Base-by-base conservation (phyloP, 495 filamentous ascomycete genomes). In the Penicillium arizonense region DNA sequence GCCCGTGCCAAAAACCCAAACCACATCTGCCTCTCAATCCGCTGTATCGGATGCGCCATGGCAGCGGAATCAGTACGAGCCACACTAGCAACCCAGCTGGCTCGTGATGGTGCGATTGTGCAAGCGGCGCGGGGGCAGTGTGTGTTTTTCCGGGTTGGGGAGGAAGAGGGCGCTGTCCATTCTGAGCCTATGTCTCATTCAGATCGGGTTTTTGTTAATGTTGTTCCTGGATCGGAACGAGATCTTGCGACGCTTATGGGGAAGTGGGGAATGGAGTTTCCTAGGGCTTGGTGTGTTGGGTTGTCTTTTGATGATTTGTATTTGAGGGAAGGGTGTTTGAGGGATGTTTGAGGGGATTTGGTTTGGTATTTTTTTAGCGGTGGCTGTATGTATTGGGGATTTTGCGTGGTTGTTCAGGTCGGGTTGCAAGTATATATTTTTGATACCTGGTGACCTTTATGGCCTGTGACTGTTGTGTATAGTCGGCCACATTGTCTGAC, bases 231-330 rank as follows among this genome's bases (percentile, higher is more conserved):
- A 26, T 20, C 34, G 38, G 58, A 58, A 44, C 45, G 13, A 23
- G 61, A 64, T 47, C 53, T 64, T 39, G 50, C 20, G 44, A 34
- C 42, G 20, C 44, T 62, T 21, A 62, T 64, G 58, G 45, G 33
- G n/a, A 61, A 47, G n/a, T 64, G 61, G 61, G 61, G 61, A 46
- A 64, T 64, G 61, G 61, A 58, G 42, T 64, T 50, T 52, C 61
- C 61, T 18, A n/a, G 61, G 38, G 61, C 61, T 53, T 64, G 61
- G 61, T 64, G 52, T 56, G 52, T 64, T 20, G 61, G 58, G 7
- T 52, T 64, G 20, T 46, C 52, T 5, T 53, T 53, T 46, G 49
- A 51, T 46, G 41, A 44, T 30, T 30, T 30, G 28, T 5, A 18
- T 18, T 18, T 18, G 32, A 50, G 48, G 14, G 52, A 34, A 38